Base-by-base conservation (phyloP, 352 stramenopile species). In the Pythium utonaiense region DNA sequence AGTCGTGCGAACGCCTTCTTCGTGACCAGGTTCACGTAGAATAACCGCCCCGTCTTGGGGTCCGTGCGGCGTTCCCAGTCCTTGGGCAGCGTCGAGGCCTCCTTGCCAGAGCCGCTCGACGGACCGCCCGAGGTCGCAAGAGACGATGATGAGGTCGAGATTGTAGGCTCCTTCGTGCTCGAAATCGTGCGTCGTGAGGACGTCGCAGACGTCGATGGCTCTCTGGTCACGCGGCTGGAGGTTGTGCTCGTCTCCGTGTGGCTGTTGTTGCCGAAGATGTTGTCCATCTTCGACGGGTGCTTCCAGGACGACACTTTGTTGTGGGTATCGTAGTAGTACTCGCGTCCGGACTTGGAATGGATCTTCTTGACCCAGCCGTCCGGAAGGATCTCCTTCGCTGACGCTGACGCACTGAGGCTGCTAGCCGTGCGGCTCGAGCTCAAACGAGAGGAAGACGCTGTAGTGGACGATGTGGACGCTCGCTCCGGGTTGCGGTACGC, bases 21-120 rank as follows among this genome's bases (percentile, higher is more conserved):
- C n/a, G 78, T 91, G 44, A 91, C 50, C 14, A 93, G 72, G 57
- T 93, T 93, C 34, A 93, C 78, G 62, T 93, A 93, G 57, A 87
- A 93, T 19, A 91, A 60, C 6, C 84, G 78, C 0, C 82, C 84
- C 3, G 80, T 92, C 70, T 90, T 91, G 9, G 84, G 78, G 50
- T 93, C 82, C 16, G 82, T 89, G 25, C 82, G 82, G 1, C 84
- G 71, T 13, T 77, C 80, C 84, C 84, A 93, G 51, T 91, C 83
- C 63, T 92, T 91, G 7, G 84, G 84, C 6, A 93, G 67, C 38
- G 65, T 70, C n/a, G 40, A 47, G 17, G 71, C 45, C 42, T 67
- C 56, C 33, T 66, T 66, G 24, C 52, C 34, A 0, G 57, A 62
- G 9, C 57, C 51, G 27, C 57, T 66, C 9, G 55, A 64, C 6